Percentiles rank a stretch among this genome's conserved stretches.
These are phyloP conservation scores for Eustoma russellianum DNA, from an alignment of 257 asterid species.

Conservation along the genomic window DNA sequence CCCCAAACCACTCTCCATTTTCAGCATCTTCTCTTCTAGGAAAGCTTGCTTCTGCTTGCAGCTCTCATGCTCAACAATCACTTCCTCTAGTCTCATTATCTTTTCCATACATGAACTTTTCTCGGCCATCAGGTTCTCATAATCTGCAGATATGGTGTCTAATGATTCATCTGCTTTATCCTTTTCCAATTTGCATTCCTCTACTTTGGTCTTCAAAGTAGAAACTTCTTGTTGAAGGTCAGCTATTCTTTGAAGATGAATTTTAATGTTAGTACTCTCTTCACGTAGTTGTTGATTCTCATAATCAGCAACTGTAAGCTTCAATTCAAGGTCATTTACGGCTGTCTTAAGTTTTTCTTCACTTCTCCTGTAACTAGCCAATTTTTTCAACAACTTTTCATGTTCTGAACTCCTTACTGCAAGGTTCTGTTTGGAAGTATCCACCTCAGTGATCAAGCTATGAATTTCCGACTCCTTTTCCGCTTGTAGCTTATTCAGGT, in stretches of 20 bases:
- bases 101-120: constrained; percentile 32
- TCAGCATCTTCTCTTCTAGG: constrained; percentile 45
- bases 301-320: constrained; percentile 58
- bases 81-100: constrained; percentile 28
- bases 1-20: constrained; percentile 40
- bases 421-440: constrained; percentile 26
- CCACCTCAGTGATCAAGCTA: constrained; percentile 33
- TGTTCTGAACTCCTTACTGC: constrained; percentile 35
- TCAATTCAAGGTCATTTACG: constrained; percentile 56
- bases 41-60: constrained; percentile 34
- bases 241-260: constrained; percentile 43
- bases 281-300: constrained; percentile 56
- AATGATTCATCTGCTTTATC: constrained; percentile 38
- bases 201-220: constrained; percentile 33
- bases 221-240: constrained; percentile 46
- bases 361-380: constrained; percentile 37
- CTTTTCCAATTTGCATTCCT: constrained; percentile 34
- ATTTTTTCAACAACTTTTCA: constrained; percentile 31
- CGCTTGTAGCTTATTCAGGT: constrained; percentile 17
- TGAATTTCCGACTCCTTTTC: constrained; percentile 32
- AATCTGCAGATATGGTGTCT: constrained; percentile 27
- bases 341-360: constrained; percentile 63
- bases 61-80: constrained; percentile 41
- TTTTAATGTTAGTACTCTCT: constrained; percentile 35
- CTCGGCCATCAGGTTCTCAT: constrained; percentile 43